Evolutionary conservation across 2,329 filamentous ascomycete genomes (phyloP).

Genomic region (Paracoccidioides lutzii): DNA sequence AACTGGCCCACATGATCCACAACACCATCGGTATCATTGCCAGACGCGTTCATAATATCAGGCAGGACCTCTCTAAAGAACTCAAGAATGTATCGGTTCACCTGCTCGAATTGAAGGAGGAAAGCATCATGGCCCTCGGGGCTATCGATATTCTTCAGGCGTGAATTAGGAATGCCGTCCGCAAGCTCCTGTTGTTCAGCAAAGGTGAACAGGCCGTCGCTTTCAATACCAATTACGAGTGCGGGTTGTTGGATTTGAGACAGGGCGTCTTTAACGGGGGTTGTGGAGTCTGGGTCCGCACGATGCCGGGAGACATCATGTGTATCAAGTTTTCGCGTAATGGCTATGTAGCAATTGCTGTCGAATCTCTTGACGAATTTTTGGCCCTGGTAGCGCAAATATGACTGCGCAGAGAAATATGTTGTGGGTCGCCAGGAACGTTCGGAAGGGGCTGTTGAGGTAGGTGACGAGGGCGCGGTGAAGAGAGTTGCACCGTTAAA

Average conservation of each 20-base stretch:
- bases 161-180: constrained; percentile 61
- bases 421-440: constrained; percentile 44
- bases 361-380: constrained; percentile 98
- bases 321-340: constrained; percentile 93
- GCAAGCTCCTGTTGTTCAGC: constrained; percentile 92
- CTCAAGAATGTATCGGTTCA: constrained; percentile 71
- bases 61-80: constrained; percentile 75
- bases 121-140: constrained; percentile 96
- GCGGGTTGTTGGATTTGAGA: constrained; percentile 76
- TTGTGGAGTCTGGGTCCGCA: constrained; percentile 26
- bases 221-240: constrained; percentile 86
- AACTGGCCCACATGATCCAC: constrained; percentile 47
- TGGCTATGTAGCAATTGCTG: constrained; percentile 97
- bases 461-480: constrained; percentile 29
- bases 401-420: constrained; percentile 98
- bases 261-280: constrained; percentile 58
- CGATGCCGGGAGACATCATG: constrained; percentile 84
- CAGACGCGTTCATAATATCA: constrained; percentile 67
- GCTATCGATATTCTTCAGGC: constrained; percentile 76
- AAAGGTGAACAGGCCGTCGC: constrained; percentile 91
- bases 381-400: constrained; percentile 86
- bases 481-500: constrained; percentile 53
- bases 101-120: constrained; percentile 90
- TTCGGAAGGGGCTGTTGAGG: constrained; percentile 15
- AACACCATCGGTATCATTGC: constrained; percentile 33